These are phyloP conservation scores for Stromatinia cepivora DNA, from an alignment of 2,329 filamentous ascomycete genomes.

Conservation along the genomic window DNA sequence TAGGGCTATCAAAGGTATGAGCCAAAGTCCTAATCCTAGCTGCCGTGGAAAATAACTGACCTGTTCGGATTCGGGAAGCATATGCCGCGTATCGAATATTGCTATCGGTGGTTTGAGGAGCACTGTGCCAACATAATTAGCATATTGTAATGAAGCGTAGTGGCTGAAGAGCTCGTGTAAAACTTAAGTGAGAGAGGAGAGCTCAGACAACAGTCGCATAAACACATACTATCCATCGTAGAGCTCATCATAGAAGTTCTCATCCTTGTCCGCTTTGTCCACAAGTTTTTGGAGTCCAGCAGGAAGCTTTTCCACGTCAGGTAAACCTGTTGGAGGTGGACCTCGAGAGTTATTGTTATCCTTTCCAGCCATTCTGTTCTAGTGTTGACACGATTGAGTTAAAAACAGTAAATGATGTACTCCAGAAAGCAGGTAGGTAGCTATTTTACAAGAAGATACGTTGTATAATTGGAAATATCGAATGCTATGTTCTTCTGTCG, in stretches of 20 bases:
- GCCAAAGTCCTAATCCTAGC: background rate
- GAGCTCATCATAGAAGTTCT: slow-evolving; percentile 74
- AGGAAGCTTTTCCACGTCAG: slow-evolving; percentile 49
- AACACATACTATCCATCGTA: slow-evolving; percentile 73
- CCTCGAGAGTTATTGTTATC: slow-evolving; percentile 34
- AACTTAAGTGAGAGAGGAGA: background rate
- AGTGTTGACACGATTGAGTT: background rate
- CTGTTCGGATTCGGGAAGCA: slow-evolving; percentile 75
- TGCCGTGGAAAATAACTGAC: background rate
- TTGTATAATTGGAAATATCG: background rate
- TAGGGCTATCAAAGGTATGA: slow-evolving; percentile 55
- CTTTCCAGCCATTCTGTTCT: slow-evolving; percentile 34
- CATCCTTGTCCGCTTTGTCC: slow-evolving; percentile 61
- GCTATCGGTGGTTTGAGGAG: slow-evolving; percentile 78
- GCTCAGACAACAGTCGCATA: no score
- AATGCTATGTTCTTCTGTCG: background rate
- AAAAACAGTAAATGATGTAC: background rate
- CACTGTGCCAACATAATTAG: slow-evolving; percentile 47
- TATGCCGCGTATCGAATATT: slow-evolving; percentile 91
- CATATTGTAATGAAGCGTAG: background rate
- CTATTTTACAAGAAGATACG: background rate
- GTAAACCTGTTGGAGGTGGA: slow-evolving; percentile 34
- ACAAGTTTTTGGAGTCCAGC: slow-evolving; percentile 57
- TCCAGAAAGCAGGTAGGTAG: background rate
- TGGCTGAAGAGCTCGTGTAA: background rate